A percentile compares a stretch with the other conserved stretches of the same genome.
phyloP scores from a whole-genome alignment of 441 rosid species.

The Macaranga tanarius region DNA sequence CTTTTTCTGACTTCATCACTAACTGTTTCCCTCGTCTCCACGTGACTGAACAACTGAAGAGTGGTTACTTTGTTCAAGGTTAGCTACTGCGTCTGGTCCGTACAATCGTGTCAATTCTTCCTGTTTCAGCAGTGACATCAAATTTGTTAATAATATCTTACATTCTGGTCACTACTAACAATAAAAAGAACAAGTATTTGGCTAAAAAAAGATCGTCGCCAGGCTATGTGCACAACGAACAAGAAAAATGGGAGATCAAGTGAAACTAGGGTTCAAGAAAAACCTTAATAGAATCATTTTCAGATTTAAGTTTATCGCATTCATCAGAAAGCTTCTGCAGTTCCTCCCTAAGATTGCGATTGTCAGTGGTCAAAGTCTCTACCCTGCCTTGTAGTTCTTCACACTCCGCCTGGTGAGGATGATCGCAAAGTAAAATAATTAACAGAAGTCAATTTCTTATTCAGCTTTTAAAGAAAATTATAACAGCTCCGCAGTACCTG shows the following conservation, averaged over 20 bases:
- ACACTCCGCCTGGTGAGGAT: constrained; percentile 71
- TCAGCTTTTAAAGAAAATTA: not conserved
- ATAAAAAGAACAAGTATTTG: too few relatives aligned
- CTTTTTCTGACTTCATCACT: not conserved
- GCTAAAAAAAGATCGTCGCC: too few relatives aligned
- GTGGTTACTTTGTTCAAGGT: constrained; percentile 46
- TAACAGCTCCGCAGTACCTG: constrained; percentile 47
- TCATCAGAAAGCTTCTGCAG: constrained; percentile 75
- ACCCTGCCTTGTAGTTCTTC: constrained; percentile 85
- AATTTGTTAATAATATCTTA: too few relatives aligned
- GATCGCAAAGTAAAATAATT: constrained; percentile 1
- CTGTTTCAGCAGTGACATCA: constrained; percentile 38
- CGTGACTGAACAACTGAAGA: constrained; percentile 35
- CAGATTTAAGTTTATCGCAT: constrained; percentile 82
- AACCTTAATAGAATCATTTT: constrained; percentile 83
- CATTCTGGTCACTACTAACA: too few relatives aligned
- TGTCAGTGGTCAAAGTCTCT: constrained; percentile 63
- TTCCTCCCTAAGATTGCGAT: constrained; percentile 68
- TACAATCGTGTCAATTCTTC: constrained; percentile 68
- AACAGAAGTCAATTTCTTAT: not conserved
- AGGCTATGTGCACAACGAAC: not conserved
- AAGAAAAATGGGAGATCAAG: not conserved
- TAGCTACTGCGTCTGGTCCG: constrained; percentile 76
- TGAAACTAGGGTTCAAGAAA: not conserved
- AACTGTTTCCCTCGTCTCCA: constrained; percentile 47